Base-by-base conservation (phyloP, 345 rosid species). In the Rhodomyrtus tomentosa region DNA sequence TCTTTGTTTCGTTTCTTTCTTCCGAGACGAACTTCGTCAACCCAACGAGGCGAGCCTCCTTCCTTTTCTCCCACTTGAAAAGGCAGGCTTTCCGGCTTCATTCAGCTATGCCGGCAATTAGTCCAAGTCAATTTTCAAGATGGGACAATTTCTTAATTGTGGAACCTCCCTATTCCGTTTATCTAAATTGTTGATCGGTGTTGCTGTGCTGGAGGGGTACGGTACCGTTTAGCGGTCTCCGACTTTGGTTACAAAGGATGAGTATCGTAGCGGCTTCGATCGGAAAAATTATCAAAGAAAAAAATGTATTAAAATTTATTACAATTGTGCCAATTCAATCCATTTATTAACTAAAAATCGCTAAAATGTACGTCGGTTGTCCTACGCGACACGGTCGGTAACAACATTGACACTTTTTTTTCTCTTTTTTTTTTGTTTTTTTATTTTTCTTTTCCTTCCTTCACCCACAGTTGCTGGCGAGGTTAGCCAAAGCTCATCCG, bases 361-460 rank as follows among this genome's bases (percentile, higher is more conserved):
- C 14, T 10, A 49, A 49, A 3, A 49, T 49, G 50, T 13, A 49
- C 14, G 13, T 11, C 12, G 50, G 13, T 4, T 1, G 50, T 49
- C 14, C 4, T 49, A 49, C 0, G 14, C 9, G 50, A 48, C 3
- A 10, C 4, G 3, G 50, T 1, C 14, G 3, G 3, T 0, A 14
- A 49, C 3, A 4, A 49, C 3, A 1, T 49, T 3, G 3, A 49
- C 11, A 49, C 2, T 49, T 49, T 49, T 48, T 45, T 45, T 8
- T 48, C 0, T 40, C 42, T 48, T 48, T 49, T 49, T 11, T 49
- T 49, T 49, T 49, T 49, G 9, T 48, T 48, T 0, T 48, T 9
- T 48, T 48, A 48, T 48, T 10, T 49, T 49, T 49, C 14, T 49
- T 49, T 49, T 49, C 50, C 4, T 49, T 49, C 50, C 14, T 49